Evolutionary conservation across 2,329 filamentous ascomycete genomes (phyloP), one percentile per base, ranked within the genome.

Genomic region (Peltaster fructicola): DNA sequence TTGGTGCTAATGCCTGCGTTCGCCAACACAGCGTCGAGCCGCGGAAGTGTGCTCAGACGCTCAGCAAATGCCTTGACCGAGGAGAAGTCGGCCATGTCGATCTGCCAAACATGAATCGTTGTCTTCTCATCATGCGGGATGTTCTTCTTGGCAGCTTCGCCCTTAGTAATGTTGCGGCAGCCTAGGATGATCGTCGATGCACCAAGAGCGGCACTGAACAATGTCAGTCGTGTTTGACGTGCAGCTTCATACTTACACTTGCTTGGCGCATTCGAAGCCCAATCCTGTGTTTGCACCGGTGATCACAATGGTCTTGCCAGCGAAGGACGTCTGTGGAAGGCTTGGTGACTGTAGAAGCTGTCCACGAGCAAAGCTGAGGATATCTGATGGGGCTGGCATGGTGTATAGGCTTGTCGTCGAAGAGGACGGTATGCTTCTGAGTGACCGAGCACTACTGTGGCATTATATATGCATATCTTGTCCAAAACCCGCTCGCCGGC

Each of bases 221-320:
- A n/a, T n/a, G n/a, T n/a, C n/a, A n/a, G n/a, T n/a, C n/a, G n/a
- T n/a, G n/a, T n/a, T n/a, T n/a, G n/a, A n/a, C n/a, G n/a, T n/a
- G n/a, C n/a, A n/a, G n/a, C 23, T 50, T 48, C 26, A 5, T 2
- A 14, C 23, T 13, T 8, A 25, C 23, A 56, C 40, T 29, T 57
- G 53, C 2, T 40, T 39, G 3, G 51, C 47, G 6, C 53, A 48
- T 34, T 60, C 52, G 14, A 48, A 39, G 5, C 56, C 56, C 2
- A 59, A 44, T 4, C 56, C 56, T 9, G 45, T 38, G 23, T 59
- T 61, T 3, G 51, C 45, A 18, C 57, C 57, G 0, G 56, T 61
- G 4, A 61, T 50, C 11, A 61, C 49, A 22, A 56, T 40, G 8
- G 41, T 53, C 16, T 30, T 33, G 23, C 27, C 27, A 4, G 8